phyloP scores from a whole-genome alignment of 2,329 filamentous ascomycete genomes.

The Lasiodiplodia sp. region DNA sequence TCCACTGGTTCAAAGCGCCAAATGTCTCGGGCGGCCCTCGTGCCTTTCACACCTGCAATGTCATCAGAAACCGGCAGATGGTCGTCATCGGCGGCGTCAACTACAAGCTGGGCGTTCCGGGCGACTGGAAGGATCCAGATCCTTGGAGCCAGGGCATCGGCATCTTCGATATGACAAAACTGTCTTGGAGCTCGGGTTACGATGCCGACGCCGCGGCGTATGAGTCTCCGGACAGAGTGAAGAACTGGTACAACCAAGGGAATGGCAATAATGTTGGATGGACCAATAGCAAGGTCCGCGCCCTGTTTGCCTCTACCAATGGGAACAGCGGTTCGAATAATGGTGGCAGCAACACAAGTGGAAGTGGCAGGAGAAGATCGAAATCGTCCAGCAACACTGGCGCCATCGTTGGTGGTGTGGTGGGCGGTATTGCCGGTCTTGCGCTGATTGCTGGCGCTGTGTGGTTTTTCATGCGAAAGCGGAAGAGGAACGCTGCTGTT shows the following conservation, averaged over 20 bases:
- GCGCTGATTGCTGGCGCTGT: not conserved
- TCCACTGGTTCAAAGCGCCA: slow-evolving; percentile 18
- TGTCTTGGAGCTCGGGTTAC: slow-evolving; percentile 1
- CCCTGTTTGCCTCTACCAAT: not conserved
- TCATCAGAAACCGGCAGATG: slow-evolving; percentile 19
- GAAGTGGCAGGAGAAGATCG: not conserved
- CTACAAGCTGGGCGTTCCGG: not conserved
- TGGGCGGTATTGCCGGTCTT: not conserved
- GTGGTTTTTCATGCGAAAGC: not conserved
- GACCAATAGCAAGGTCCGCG: not conserved
- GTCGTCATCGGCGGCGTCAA: slow-evolving; percentile 6
- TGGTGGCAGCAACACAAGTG: not conserved
- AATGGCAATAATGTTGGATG: not conserved
- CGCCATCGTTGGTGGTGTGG: not conserved
- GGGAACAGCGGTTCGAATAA: not conserved
- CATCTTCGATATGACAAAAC: slow-evolving; percentile 9
- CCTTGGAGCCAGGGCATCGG: slow-evolving; percentile 8
- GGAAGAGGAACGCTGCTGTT: not conserved
- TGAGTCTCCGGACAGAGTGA: slow-evolving; percentile 4
- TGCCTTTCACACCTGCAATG: slow-evolving; percentile 11
- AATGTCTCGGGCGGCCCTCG: not conserved
- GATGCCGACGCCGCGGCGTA: slow-evolving; percentile 13
- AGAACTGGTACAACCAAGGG: slow-evolving; percentile 9
- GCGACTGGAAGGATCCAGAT: slow-evolving; percentile 5
- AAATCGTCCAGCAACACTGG: not conserved